Base-by-base conservation (phyloP, 768 basidiomycete genomes). In the Trametes punicea region DNA sequence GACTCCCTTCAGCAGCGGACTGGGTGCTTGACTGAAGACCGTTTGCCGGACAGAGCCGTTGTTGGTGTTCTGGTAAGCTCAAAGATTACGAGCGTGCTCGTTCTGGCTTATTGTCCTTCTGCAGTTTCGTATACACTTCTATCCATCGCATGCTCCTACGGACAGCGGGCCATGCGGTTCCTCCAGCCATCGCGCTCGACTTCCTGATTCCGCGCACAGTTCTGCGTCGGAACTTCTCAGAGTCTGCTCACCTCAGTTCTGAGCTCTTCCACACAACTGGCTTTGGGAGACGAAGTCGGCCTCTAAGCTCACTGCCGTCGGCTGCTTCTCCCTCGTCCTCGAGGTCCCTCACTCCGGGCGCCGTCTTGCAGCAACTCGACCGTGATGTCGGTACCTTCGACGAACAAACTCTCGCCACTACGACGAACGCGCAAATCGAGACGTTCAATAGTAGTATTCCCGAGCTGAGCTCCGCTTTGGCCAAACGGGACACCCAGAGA, bases 161-260 rank as follows among this genome's bases (percentile, higher is more conserved):
- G 59, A 56, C 56, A 46, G 54, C 55, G 15, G 53, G 55, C 36
- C 69, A 65, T 59, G 61, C 51, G 26, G 36, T 55, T 16, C 56
- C 62, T 53, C 56, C 40, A 8, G 25, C 62, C 47, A 58, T 63
- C 25, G 62, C 77, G 11, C 64, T 80, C 40, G 77, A 81, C 61
- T 76, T 78, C 59, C 73, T 81, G 27, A 70, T 69, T 20, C 76
- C 78, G 7, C 70, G 69, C 49, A 59, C 75, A 16, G 60, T 65
- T 2, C 47, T 49, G 10, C 51, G 59, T n/a, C 67, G 68, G 31
- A 49, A 46, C 3, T 9, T 38, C 7, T 53, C 55, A 9, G 21
- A n/a, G 9, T 13, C 44, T 5, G 20, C 33, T 2, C 1, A 23
- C 13, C 27, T 23, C 13, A 16, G 15, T 16, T 15, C 4, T 16